Evolutionary conservation across 176 grass and related monocot species (phyloP), one percentile per base, ranked within the genome.

Genomic region (Triticum turgidum): DNA sequence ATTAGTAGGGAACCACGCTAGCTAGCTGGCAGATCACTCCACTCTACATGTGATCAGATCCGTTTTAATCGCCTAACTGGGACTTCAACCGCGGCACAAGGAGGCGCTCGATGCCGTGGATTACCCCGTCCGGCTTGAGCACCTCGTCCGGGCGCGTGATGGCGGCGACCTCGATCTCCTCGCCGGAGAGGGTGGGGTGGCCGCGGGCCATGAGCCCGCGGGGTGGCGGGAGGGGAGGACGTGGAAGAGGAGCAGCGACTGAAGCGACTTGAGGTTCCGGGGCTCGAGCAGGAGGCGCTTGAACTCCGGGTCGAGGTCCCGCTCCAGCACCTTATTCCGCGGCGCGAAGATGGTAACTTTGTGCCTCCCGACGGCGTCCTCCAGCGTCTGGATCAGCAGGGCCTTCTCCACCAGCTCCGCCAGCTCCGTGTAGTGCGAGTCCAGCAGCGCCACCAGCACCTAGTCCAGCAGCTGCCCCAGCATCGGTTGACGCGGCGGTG

Each of bases 351-450:
- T 79, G 68, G 91, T 93, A 56, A 93, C 73, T 69, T 78, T 92
- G 80, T 85, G 35, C 35, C 35, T 37, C 35, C 35, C 35, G 25
- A 94, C 87, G 56, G 89, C 89, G 49, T 92, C 92, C 82, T 97
- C 90, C 0, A 94, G 90, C 5, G 82, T 7, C 21, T 88, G 89
- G 5, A 97, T 89, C 4, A 97, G 90, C 25, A 95, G 87, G 10
- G 91, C 92, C 79, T 97, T 97, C 90, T 97, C 95, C 27, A 97
- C 95, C 9, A 97, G 89, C 65, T 97, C 91, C 5, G 89, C 87
- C 1, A 97, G 85, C 62, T 93, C 87, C 17, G 95, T 97, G 82
- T 95, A 93, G 82, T 88, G 92, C 7, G 92, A 97, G 73, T 94
- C 92, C 7, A 97, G 84, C 4, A 97, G 79, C 32, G 90, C 90